Conservation (phyloP, 2,329 filamentous ascomycete species). For the Exophiala dermatitidis region DNA sequence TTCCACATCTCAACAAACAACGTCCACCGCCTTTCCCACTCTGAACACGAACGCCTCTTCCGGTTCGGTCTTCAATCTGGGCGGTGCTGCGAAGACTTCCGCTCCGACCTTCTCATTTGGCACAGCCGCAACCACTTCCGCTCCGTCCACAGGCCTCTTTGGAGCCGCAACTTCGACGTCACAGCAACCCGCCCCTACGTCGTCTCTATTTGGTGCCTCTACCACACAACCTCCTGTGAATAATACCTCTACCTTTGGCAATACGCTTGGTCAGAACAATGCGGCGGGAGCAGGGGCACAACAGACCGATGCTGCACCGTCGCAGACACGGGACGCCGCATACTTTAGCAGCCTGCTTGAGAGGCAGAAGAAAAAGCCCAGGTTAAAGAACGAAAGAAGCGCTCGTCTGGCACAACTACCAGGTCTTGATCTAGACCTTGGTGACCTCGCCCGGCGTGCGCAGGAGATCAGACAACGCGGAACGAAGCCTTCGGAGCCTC, state of each 20-base stretch:
- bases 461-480: slow-evolving; percentile 67
- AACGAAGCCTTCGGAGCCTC: slow-evolving; percentile 38
- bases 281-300: slow-evolving; percentile 3
- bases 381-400: slow-evolving; percentile 45
- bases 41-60: slow-evolving; percentile 11
- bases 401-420: slow-evolving; percentile 67
- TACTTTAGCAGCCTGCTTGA: slow-evolving; percentile 60
- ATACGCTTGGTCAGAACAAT: slow-evolving; percentile 3
- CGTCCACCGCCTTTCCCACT: slow-evolving; percentile 8
- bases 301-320: slow-evolving; percentile 8
- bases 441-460: slow-evolving; percentile 71
- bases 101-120: slow-evolving; percentile 13
- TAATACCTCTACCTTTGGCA: slow-evolving; percentile 6
- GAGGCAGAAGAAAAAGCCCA: slow-evolving; percentile 59
- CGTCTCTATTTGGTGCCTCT: slow-evolving; percentile 14
- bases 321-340: slow-evolving; percentile 38
- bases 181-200: slow-evolving; percentile 13
- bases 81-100: slow-evolving; percentile 11
- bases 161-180: slow-evolving; percentile 11
- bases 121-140: slow-evolving; percentile 16
- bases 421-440: slow-evolving; percentile 80
- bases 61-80: slow-evolving; percentile 15
- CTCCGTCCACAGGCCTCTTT: slow-evolving; percentile 16
- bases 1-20: slow-evolving; percentile 18
- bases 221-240: slow-evolving; percentile 10